These are phyloP conservation scores for Paecilomyces fulvus DNA, from an alignment of 2,329 filamentous ascomycete genomes.

Conservation along the genomic window DNA sequence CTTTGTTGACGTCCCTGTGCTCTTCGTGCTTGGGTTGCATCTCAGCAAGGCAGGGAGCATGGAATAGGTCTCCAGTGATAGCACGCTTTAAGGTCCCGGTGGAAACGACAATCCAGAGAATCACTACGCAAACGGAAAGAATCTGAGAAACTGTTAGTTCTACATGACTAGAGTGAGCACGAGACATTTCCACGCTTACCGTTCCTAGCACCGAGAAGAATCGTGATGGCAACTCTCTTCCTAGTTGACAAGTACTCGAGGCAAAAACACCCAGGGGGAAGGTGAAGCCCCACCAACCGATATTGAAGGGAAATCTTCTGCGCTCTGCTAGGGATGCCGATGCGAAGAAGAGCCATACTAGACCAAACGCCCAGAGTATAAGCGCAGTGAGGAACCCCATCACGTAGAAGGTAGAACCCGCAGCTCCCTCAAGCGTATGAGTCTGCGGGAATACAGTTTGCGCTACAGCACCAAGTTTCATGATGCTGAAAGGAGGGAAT, in stretches of 20 bases:
- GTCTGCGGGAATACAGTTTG: slow-evolving; percentile 25
- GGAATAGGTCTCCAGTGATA: slow-evolving; percentile 43
- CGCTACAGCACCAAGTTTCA: slow-evolving; percentile 44
- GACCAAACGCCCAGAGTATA: slow-evolving; percentile 32
- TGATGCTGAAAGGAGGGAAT: slow-evolving; percentile 23
- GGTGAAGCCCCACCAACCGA: slow-evolving; percentile 56
- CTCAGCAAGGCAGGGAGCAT: slow-evolving; percentile 46
- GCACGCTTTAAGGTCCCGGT: slow-evolving; percentile 42
- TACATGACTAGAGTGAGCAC: slow-evolving; percentile 1
- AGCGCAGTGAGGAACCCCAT: slow-evolving; percentile 29
- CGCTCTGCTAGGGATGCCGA: slow-evolving; percentile 24
- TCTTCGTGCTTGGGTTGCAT: slow-evolving; percentile 12
- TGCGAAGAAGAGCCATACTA: slow-evolving; percentile 35
- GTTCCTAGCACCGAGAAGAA: slow-evolving; percentile 53
- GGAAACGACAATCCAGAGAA: slow-evolving; percentile 50
- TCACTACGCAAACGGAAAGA: slow-evolving; percentile 42
- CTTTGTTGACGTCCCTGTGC: background rate
- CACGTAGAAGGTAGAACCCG: slow-evolving; percentile 25
- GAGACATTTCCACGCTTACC: slow-evolving; percentile 14
- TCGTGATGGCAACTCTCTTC: slow-evolving; percentile 43
- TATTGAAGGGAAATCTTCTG: slow-evolving; percentile 49
- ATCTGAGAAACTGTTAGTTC: slow-evolving; percentile 23
- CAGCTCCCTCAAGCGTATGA: slow-evolving; percentile 19
- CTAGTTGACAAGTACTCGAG: slow-evolving; percentile 34
- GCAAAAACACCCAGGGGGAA: slow-evolving; percentile 53